These are phyloP conservation scores for Euphrasia arctica DNA, from an alignment of 305 asterid species.

Conservation along the genomic window DNA sequence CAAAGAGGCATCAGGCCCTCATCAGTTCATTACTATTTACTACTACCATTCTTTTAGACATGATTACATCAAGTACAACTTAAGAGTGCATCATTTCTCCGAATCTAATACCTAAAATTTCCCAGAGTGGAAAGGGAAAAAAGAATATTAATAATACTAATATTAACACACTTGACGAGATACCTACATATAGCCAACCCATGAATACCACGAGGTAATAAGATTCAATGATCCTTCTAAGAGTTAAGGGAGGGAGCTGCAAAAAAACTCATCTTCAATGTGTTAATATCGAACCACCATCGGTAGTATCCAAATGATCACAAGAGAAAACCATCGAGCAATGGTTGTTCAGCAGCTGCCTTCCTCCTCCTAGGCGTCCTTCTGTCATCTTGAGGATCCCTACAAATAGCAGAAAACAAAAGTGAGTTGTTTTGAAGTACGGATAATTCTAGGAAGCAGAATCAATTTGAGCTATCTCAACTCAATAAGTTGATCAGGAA, in stretches of 20 bases:
- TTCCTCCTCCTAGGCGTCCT: constrained; percentile 49
- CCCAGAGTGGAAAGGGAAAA: constrained; percentile 7
- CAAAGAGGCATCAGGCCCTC: constrained; percentile 13
- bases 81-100: constrained; percentile 10
- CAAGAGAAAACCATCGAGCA: constrained; percentile 67
- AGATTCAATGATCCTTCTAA: constrained; percentile 19
- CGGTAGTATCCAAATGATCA: constrained; percentile 20
- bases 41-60: constrained; percentile 16
- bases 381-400: constrained; percentile 47
- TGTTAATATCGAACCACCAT: neutral
- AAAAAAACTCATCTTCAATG: constrained; percentile 22
- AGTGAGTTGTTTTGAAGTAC: neutral
- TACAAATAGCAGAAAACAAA: constrained; percentile 20
- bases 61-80: constrained; percentile 11
- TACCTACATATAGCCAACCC: constrained; percentile 26
- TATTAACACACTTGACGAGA: constrained; percentile 19
- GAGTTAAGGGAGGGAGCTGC: constrained; percentile 23
- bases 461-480: no score
- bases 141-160: neutral
- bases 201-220: constrained; percentile 7
- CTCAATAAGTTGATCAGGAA: no score
- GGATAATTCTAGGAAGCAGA: no score
- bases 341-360: constrained; percentile 54
- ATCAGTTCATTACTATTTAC: constrained; percentile 15
- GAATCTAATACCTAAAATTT: constrained; percentile 6